Conservation (phyloP, 2,329 filamentous ascomycete species). For the Apiospora arundinis region DNA sequence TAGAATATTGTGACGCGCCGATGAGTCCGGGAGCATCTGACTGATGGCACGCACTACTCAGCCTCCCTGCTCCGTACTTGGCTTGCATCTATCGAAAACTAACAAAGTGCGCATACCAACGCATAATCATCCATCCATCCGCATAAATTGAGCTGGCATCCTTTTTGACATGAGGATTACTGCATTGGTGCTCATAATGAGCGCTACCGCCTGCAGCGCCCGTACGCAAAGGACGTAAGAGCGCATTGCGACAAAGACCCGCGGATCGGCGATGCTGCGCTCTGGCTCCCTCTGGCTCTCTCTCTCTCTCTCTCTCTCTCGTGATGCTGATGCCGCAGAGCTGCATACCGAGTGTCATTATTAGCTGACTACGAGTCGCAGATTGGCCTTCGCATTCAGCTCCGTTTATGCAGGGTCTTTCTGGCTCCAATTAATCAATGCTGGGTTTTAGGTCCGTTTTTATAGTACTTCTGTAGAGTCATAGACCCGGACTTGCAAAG, state of each 20-base stretch:
- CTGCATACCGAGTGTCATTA: conserved; percentile 16
- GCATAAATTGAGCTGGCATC: conserved; percentile 11
- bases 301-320: neutral
- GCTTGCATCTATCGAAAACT: conserved; percentile 1
- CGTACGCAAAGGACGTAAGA: neutral
- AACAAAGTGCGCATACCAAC: conserved; percentile 7
- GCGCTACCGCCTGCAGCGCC: conserved; percentile 5
- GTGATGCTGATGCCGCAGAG: conserved; percentile 14
- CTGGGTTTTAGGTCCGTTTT: neutral
- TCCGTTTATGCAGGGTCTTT: conserved; percentile 19
- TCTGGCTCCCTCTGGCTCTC: too few species aligned
- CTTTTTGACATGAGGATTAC: neutral
- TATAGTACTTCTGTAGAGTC: neutral
- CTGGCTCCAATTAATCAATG: conserved; percentile 16
- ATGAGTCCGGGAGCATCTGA: conserved; percentile 6
- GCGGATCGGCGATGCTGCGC: conserved; percentile 5
- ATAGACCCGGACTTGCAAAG: neutral
- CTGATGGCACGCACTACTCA: neutral
- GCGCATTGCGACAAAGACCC: neutral
- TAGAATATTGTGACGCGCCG: conserved; percentile 14
- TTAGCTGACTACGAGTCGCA: conserved; percentile 14
- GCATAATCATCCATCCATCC: neutral
- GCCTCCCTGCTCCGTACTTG: neutral
- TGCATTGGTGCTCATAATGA: conserved; percentile 3
- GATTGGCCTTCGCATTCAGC: conserved; percentile 6